Base-by-base conservation (phyloP, 2,329 filamentous ascomycete genomes). In the Rhynchosporium graminicola region DNA sequence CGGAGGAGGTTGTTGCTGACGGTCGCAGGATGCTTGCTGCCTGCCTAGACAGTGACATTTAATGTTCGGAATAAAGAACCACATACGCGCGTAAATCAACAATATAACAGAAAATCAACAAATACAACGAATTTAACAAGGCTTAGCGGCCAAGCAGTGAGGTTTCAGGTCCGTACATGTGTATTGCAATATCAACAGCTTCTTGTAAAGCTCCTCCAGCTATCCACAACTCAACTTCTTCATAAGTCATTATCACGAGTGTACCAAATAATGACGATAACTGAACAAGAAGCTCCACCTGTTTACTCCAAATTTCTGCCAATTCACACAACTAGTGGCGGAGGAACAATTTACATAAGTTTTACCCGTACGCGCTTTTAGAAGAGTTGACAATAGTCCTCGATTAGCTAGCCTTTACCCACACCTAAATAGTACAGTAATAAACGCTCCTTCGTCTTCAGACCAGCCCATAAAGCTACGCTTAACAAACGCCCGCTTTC, bases 401-500 rank as follows among this genome's bases (percentile, higher is more conserved):
- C 48, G 20, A 52, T 52, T n/a, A 33, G 38, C 36, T 52, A 38
- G 38, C 48, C 8, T 33, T 3, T 31, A 20, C 48, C 10, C 48
- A 10, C 15, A 20, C 31, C 36, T 36, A 36, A 9, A 8, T 8
- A n/a, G 31, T 31, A 20, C 48, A 38, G 26, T 52, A 52, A 15
- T 33, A 52, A 29, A 36, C 26, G 36, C 31, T n/a, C 48, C 48
- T 52, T 33, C 20, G 5, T n/a, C 31, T n/a, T 36, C 31, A 31
- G 4, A 6, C 38, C 48, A 3, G 26, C 13, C 29, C 31, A 20
- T 33, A 52, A 52, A 20, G 20, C 20, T 20, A 15, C 31, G 31
- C 15, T n/a, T 12, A 13, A 33, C 8, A 9, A 15, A 38, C 45
- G 10, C 26, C 47, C 62, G 58, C 6, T 67, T 69, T 28, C 67